Base-by-base conservation (phyloP, 1,284 basidiomycete species). In the Malassezia sympodialis region DNA sequence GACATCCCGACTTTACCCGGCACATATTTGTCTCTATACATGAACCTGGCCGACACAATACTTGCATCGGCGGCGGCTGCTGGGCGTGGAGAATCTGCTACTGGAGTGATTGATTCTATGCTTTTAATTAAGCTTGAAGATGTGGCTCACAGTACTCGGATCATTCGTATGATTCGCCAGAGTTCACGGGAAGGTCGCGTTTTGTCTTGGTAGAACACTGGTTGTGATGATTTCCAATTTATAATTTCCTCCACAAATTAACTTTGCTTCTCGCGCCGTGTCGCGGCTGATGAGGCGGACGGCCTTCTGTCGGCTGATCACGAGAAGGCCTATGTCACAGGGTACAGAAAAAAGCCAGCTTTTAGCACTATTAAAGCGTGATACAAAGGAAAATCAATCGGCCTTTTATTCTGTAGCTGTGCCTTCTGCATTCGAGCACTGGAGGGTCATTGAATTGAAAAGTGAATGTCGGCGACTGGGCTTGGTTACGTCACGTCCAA, bases 1-100 rank as follows among this genome's bases (percentile, higher is more conserved):
- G 60, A 62, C 40, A 69, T 73, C 28, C 69, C 69, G 2, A 73
- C 66, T 3, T 44, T 72, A 28, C 69, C 68, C 4, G 71, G 71
- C 24, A 53, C 65, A 40, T 73, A 73, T 45, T 58, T 67, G 23
- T 59, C 63, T 44, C 61, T 69, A 27, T 73, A 69, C 48, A 47
- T 42, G n/a, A 71, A 72, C 27, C 46, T 73, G 8, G 68, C 62
- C 10, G 57, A 63, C 12, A 43, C 63, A 6, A 71, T 73, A 34
- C 14, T 53, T 8, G 66, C 64, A n/a, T 67, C 50, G 0, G 39
- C 59, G 30, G 49, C 49, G 23, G 66, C 63, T 3, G 40, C 61
- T 15, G 40, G 42, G 12, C 44, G 53, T 28, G 60, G 59, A 15
- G 41, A 55, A 35, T 41, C 43, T 34, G 52, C 53, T 8, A 49